Evolutionary conservation across 768 basidiomycete species (phyloP), one percentile per base, ranked within the genome.

Genomic region (Amanita thiersii): DNA sequence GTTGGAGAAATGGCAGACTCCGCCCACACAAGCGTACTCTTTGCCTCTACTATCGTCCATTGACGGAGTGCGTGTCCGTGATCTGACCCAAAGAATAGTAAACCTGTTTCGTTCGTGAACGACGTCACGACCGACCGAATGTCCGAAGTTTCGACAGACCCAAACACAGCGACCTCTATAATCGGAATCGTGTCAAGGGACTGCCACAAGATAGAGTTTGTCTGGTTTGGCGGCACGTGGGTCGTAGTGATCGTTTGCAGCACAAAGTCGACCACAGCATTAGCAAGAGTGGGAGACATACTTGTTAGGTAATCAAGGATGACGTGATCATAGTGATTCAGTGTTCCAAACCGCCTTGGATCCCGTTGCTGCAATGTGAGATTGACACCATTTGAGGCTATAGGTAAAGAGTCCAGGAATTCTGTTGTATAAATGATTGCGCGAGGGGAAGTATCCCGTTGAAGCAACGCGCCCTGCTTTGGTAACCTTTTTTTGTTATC

Each of bases 151-250:
- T 55, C 51, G 18, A 82, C 55, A 10, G 68, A 60, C 4, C 80
- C 81, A 52, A 82, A 81, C n/a, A 82, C 51, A 1, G 77, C 79
- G 3, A 80, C 75, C 56, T 81, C 80, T 25, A 84, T 51, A 1
- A 59, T 46, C 17, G 79, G 81, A 33, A 82, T 59, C 1, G 59
- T 52, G 8, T 64, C 47, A n/a, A 79, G 50, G 2, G 66, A 60
- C 39, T 59, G 51, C 40, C 59, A 66, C 4, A 77, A 57, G 10
- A 56, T 64, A 18, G 61, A 51, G 14, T 57, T 57, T 3, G 61
- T 49, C 3, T 76, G 73, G 5, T 76, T 72, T 8, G 59, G 54
- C 10, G 61, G 57, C 7, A 57, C 50, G 11, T 56, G 54, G 3
- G 62, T 59, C 3, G 49, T 44, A 2, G 56, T 51, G 24, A 43